Evolutionary conservation across 305 asterid species (phyloP).

Genomic region (Solanum hybrid): DNA sequence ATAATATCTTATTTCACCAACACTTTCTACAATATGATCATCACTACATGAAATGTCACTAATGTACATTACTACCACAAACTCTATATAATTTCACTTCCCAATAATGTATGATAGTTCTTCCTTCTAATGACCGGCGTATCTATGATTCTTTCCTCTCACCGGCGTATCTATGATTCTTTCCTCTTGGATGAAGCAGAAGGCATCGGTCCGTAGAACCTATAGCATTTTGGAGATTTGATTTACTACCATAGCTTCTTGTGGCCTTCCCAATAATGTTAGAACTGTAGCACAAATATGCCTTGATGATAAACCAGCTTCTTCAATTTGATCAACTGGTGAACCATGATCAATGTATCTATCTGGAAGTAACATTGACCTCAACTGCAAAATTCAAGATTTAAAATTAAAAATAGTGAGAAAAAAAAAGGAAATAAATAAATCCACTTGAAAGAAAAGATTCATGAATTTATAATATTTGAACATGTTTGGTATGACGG

Average conservation of each 20-base stretch:
- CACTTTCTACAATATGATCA: not conserved
- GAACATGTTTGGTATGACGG: not conserved
- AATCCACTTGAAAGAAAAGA: not conserved
- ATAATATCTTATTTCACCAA: not conserved
- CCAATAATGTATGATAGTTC: conserved; percentile 27
- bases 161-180: not conserved
- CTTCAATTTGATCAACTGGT: conserved; percentile 65
- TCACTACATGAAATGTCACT: not conserved
- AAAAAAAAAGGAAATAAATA: not conserved
- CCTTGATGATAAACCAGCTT: conserved; percentile 56
- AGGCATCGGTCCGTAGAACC: not conserved
- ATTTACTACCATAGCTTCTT: conserved; percentile 36
- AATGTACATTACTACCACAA: not conserved
- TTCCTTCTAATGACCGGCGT: not conserved
- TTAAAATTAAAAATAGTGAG: not conserved
- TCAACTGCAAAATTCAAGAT: conserved; percentile 37
- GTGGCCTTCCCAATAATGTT: conserved; percentile 51
- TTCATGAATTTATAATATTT: not conserved
- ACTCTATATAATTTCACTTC: conserved; percentile 9
- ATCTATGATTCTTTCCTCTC: not conserved
- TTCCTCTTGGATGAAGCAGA: not conserved
- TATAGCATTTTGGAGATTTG: not conserved
- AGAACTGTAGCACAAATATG: conserved; percentile 61
- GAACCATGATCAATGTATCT: conserved; percentile 77
- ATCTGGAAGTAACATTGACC: conserved; percentile 75